phyloP scores from a whole-genome alignment of 176 grass and related monocot species.

The barley (Hordeum vulgare) region MorexV3_pseudomolecules_assembly NC_058522.1:485620649-485621148 shows the following conservation, averaged over 20 bases:
- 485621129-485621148: not conserved
- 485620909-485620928: not conserved
- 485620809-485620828: not conserved
- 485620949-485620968: slow-evolving; percentile 33
- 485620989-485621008: slow-evolving; percentile 32
- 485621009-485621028: slow-evolving; percentile 39
- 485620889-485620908: not conserved
- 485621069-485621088: slow-evolving; percentile 83
- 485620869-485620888: not conserved
- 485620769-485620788: not conserved
- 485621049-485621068: slow-evolving; percentile 67
- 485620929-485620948: slow-evolving; percentile 56
- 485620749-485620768: not conserved
- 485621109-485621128: slow-evolving; percentile 39
- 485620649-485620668: not conserved
- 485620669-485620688: not conserved
- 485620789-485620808: slow-evolving; percentile 3
- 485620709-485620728: not conserved
- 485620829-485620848: not conserved
- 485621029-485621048: slow-evolving; percentile 34
- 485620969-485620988: slow-evolving; percentile 31
- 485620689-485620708: not conserved
- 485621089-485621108: slow-evolving; percentile 69
- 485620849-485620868: not conserved
- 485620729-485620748: not conserved